Evolutionary conservation across 371 early-diverging fungal species (phyloP), one percentile per base, ranked within the genome.

Genomic region (Mortierella sp.): DNA sequence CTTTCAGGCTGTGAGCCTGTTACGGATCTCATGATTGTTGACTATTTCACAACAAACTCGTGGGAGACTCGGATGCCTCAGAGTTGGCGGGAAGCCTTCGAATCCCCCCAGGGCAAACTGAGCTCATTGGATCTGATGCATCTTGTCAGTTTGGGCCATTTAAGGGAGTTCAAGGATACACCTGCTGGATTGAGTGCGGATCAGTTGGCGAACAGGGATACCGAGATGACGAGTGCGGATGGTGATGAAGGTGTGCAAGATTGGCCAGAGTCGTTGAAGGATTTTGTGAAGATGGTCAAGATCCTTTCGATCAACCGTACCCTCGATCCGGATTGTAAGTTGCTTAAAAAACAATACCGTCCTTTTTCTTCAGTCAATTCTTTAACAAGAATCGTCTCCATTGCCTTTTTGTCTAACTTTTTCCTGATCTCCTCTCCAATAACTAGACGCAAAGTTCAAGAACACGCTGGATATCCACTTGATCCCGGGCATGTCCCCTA

Each of bases 401-500:
- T 28, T 45, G 16, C 45, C 21, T 6, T 26, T 24, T 72, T 9
- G 10, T 34, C 21, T 11, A 58, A 38, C 21, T 24, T 63, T 21
- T 28, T 42, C 34, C 5, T 38, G 42, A 38, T 38, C 42, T 38
- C 58, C 10, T 28, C 50, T 57, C 54, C 31, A 9, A 47, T 26
- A 26, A 60, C 26, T 57, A 85, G 85, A 81, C 48, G 73, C 85
- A 68, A 79, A 81, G 70, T 85, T 79, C 80, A 85, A 85, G 58
- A 73, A 85, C 45, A 85, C 85, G 14, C 77, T 85, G 19, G 85
- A 85, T 44, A 81, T 81, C 38, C 82, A 85, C 42, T 52, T 81
- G 47, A 81, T 88, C 38, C 91, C 93, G 26, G 95, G 96, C n/a
- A 95, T 96, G 96, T 91, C 88, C 24, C 93, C 91, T 44, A 96